These are phyloP conservation scores for Paramyrothecium sp. DNA, from an alignment of 2,329 filamentous ascomycete genomes.

Conservation along the genomic window DNA sequence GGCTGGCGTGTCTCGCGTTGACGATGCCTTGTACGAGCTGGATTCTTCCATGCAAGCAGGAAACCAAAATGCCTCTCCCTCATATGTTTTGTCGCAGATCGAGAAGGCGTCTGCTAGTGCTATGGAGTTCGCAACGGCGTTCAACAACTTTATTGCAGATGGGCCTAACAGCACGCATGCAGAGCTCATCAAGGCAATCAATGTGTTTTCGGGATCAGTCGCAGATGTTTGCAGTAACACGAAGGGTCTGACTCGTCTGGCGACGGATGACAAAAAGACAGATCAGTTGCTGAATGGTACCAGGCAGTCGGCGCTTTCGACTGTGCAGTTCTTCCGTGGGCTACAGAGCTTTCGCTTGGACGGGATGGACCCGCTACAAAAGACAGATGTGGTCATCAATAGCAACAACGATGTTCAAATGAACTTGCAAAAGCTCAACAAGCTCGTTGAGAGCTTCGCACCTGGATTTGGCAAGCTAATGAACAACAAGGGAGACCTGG, in stretches of 20 bases:
- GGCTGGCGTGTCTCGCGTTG: constrained; percentile 87
- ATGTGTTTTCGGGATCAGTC: constrained; percentile 84
- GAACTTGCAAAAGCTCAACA: constrained; percentile 89
- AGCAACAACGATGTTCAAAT: constrained; percentile 96
- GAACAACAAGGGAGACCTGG: constrained; percentile 79
- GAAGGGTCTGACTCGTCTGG: constrained; percentile 89
- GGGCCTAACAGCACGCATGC: constrained; percentile 86
- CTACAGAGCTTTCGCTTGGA: constrained; percentile 93
- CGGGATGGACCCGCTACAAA: constrained; percentile 84
- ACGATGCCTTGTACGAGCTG: constrained; percentile 94
- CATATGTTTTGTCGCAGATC: constrained; percentile 93
- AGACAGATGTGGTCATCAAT: constrained; percentile 96
- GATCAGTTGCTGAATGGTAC: constrained; percentile 82
- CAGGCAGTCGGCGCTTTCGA: constrained; percentile 79
- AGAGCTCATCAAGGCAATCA: constrained; percentile 90
- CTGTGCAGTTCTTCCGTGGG: constrained; percentile 91
- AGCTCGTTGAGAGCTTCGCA: constrained; percentile 87
- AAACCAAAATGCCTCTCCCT: constrained; percentile 94
- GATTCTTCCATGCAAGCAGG: constrained; percentile 98
- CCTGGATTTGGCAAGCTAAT: constrained; percentile 82
- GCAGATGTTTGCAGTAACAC: constrained; percentile 95
- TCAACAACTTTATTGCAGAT: constrained; percentile 98
- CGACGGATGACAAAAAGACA: constrained; percentile 91
- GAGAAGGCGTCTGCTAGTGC: constrained; percentile 94
- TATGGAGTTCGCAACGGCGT: constrained; percentile 95